Evolutionary conservation across 192 early-diverging fungal genomes (phyloP).

Genomic region (Piromyces sp.): DNA sequence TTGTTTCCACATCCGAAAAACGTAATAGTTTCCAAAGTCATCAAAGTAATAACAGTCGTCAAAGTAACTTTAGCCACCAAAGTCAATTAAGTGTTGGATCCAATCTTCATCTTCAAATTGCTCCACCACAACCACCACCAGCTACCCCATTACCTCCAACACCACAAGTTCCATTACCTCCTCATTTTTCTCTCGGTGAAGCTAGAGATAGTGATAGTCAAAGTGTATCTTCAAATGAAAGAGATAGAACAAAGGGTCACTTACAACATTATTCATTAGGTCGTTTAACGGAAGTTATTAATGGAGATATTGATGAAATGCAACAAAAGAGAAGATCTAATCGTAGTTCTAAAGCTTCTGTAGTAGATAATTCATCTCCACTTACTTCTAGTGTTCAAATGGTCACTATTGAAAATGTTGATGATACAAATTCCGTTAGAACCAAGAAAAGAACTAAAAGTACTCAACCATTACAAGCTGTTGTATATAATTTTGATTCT

Average conservation of each 20-base stretch:
- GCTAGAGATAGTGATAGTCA: neutral
- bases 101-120: neutral
- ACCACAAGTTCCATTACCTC: no score
- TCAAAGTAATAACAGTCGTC: neutral
- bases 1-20: no score
- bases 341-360: neutral
- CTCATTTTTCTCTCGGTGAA: no score
- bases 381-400: neutral
- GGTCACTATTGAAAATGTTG: neutral
- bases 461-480: neutral
- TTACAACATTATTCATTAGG: neutral
- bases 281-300: neutral
- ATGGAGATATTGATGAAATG: neutral
- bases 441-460: neutral
- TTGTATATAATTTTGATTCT: neutral
- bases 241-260: neutral
- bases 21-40: neutral
- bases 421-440: neutral
- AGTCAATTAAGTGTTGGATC: no score
- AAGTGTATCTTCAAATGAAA: neutral
- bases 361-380: neutral
- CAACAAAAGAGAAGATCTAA: neutral
- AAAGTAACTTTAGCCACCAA: no score
- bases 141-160: no score
- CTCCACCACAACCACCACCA: no score